These are phyloP conservation scores for Hondaea fermentalgiana DNA, from an alignment of 108 stramenopile genomes.

Conservation along the genomic window DNA sequence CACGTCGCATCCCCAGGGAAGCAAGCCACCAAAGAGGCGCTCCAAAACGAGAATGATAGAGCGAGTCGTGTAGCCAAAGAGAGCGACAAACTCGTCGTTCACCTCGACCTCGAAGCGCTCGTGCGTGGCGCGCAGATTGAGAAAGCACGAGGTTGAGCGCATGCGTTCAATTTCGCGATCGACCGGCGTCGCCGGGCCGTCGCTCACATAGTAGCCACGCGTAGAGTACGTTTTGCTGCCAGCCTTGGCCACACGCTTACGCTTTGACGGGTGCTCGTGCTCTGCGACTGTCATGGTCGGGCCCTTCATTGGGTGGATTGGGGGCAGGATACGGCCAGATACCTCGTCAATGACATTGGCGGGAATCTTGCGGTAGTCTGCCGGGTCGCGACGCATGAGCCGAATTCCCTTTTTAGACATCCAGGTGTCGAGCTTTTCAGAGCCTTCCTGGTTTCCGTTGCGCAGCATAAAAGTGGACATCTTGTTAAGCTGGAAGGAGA, in stretches of 20 bases:
- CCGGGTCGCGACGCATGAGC: not conserved
- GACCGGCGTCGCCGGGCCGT: not conserved
- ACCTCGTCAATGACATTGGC: constrained; percentile 14
- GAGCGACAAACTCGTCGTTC: not conserved
- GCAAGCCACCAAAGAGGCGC: not conserved
- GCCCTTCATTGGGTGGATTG: not conserved
- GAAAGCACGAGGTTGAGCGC: not conserved
- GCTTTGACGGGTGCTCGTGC: not conserved
- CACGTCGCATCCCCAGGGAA: constrained; percentile 5
- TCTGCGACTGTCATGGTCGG: not conserved
- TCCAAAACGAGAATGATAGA: not conserved
- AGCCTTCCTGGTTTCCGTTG: not conserved
- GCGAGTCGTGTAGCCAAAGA: not conserved
- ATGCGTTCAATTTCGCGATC: not conserved
- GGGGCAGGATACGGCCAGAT: not conserved
- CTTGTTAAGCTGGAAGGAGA: not conserved
- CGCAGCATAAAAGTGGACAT: constrained; percentile 10
- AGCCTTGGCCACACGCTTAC: not conserved
- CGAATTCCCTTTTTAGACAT: not conserved
- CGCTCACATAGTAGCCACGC: not conserved
- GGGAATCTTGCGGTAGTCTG: not conserved
- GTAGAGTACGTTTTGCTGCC: not conserved
- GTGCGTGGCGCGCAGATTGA: constrained; percentile 4
- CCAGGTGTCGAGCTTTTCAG: not conserved
- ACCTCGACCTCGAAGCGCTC: constrained; percentile 13